Conservation (phyloP, 139 green algal species). For the Chlamydomonas schloesseri region DNA sequence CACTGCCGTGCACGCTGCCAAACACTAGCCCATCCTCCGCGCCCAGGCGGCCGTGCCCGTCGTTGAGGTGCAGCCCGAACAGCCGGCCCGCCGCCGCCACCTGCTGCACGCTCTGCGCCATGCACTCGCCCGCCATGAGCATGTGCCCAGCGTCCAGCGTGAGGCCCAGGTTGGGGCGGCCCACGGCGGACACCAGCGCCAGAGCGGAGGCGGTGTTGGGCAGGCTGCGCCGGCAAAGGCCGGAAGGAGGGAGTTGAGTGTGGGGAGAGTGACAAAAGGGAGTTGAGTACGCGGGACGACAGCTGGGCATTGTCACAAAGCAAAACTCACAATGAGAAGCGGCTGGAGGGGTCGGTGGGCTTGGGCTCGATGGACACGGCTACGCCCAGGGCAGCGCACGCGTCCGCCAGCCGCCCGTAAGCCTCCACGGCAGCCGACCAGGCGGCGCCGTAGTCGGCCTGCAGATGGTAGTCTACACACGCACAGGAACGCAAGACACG, state of each 20-base stretch:
- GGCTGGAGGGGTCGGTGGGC: constrained; percentile 67
- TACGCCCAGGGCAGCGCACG: constrained; percentile 37
- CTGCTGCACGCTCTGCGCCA: constrained; percentile 64
- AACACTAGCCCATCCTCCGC: constrained; percentile 76
- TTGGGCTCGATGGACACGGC: constrained; percentile 74
- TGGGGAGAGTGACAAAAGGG: no score
- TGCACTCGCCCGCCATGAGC: constrained; percentile 77
- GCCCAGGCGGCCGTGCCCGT: constrained; percentile 65
- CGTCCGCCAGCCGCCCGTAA: constrained; percentile 50
- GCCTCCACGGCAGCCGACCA: constrained; percentile 52
- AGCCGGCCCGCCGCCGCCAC: constrained; percentile 26
- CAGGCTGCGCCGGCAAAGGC: neutral
- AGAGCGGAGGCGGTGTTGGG: constrained; percentile 13
- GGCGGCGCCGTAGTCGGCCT: constrained; percentile 64
- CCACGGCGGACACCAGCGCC: neutral
- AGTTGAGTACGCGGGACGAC: no score
- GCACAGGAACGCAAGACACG: no score
- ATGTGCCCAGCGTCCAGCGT: constrained; percentile 79
- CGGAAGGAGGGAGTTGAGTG: no score
- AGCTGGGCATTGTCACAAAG: no score
- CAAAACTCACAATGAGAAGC: constrained; percentile 52
- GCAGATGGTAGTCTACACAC: constrained; percentile 28
- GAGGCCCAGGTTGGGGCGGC: constrained; percentile 70
- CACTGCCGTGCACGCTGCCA: constrained; percentile 4
- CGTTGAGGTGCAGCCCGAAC: constrained; percentile 51